Percentiles rank a stretch among this genome's conserved stretches.
Conservation (phyloP, 176 grass and related monocot species). For the Oryza coarctata region DNA sequence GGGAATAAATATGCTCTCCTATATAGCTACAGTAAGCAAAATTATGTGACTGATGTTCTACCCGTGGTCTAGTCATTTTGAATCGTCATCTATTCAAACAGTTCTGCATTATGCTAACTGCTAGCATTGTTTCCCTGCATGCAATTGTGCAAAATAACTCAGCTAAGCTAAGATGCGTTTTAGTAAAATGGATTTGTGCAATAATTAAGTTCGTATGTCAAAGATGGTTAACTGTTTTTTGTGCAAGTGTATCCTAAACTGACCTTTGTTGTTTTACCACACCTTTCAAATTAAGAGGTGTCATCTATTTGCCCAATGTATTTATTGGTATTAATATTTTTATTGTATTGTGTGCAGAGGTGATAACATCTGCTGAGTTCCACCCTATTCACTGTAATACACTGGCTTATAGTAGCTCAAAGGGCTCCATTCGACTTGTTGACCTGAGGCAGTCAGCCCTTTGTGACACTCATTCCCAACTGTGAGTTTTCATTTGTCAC, state of each 20-base stretch:
- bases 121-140: conserved; percentile 23
- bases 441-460: conserved; percentile 90
- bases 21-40: background rate
- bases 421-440: conserved; percentile 87
- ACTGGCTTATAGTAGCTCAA: conserved; percentile 92
- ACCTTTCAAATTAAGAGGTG: conserved; percentile 6
- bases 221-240: conserved; percentile 14
- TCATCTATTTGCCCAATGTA: conserved; percentile 6
- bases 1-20: background rate
- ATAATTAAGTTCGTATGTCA: conserved; percentile 13
- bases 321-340: conserved; percentile 36
- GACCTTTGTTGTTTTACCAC: conserved; percentile 16
- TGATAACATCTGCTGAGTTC: conserved; percentile 93
- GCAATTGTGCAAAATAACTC: background rate
- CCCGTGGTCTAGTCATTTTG: background rate
- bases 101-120: background rate
- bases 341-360: conserved; percentile 63
- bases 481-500: conserved; percentile 57
- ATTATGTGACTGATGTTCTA: background rate
- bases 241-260: conserved; percentile 22
- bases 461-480: conserved; percentile 77
- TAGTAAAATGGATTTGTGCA: background rate
- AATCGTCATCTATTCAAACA: background rate
- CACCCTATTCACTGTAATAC: conserved; percentile 86
- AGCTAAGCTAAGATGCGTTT: background rate